phyloP scores from a whole-genome alignment of 2,329 filamentous ascomycete species.

The Aspergillus phoenicis region DNA sequence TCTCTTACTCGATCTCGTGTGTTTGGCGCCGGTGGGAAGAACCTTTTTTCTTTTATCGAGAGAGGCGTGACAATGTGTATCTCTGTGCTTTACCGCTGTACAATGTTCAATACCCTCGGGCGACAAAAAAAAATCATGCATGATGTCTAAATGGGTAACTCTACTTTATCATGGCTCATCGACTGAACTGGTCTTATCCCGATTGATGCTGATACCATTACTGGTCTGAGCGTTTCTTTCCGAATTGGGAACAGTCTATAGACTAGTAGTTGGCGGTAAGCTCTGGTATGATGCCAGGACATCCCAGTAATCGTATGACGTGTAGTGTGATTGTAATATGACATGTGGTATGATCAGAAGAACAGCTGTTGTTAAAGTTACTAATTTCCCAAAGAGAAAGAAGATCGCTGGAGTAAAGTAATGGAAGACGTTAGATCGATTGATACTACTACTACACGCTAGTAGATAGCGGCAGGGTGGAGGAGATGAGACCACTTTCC shows the following conservation, averaged over 20 bases:
- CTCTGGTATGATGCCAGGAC: no score
- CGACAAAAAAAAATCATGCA: slow-evolving; percentile 29
- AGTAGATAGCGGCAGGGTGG: background rate
- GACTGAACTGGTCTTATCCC: no score
- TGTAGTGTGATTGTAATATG: background rate
- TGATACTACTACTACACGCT: background rate
- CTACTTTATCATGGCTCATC: slow-evolving; percentile 12
- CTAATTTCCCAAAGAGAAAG: background rate
- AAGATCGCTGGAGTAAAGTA: background rate
- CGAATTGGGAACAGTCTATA: no score
- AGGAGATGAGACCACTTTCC: background rate
- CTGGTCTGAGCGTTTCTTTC: no score
- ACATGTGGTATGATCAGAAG: no score
- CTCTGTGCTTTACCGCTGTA: slow-evolving; percentile 31
- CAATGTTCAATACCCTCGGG: slow-evolving; percentile 42
- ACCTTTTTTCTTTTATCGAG: slow-evolving; percentile 11
- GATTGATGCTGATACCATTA: no score
- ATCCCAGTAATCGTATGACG: no score
- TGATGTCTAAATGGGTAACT: slow-evolving; percentile 24
- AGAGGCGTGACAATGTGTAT: slow-evolving; percentile 28
- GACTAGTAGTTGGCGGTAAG: no score
- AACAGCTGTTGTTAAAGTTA: no score
- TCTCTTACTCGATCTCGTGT: background rate
- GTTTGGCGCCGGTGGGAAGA: slow-evolving; percentile 31
- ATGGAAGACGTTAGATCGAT: background rate